Conservation (phyloP, 495 filamentous ascomycete genomes). For the Tuber calosporum region DNA sequence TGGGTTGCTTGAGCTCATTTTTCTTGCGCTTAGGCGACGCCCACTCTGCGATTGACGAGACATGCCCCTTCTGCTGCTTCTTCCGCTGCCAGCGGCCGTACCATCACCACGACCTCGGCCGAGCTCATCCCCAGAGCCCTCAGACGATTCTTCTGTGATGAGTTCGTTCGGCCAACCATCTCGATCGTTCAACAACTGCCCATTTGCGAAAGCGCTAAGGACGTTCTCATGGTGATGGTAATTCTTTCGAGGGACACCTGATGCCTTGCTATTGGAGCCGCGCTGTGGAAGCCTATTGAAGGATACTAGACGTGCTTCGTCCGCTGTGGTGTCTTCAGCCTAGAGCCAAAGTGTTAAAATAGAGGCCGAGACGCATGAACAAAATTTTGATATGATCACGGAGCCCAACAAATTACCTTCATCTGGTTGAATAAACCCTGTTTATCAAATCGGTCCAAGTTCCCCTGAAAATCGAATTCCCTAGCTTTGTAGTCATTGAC, state of each 20-base stretch:
- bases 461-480: conserved; percentile 86
- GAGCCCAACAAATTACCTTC: conserved; percentile 44
- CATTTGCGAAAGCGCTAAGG: conserved; percentile 52
- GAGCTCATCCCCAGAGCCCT: conserved; percentile 47
- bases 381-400: not conserved
- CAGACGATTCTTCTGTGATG: conserved; percentile 58
- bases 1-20: conserved; percentile 17
- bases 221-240: conserved; percentile 88
- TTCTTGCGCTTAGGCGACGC: conserved; percentile 37
- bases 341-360: conserved; percentile 13
- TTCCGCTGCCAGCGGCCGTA: conserved; percentile 54
- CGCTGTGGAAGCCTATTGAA: conserved; percentile 68
- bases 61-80: conserved; percentile 50
- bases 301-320: conserved; percentile 78
- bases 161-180: conserved; percentile 42
- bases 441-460: conserved; percentile 91
- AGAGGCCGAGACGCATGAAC: not conserved
- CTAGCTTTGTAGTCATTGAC: conserved; percentile 93
- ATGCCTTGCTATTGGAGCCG: conserved; percentile 50
- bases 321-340: conserved; percentile 76
- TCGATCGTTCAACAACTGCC: conserved; percentile 36
- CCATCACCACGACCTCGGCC: conserved; percentile 48
- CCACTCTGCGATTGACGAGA: conserved; percentile 45
- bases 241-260: conserved; percentile 80
- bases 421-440: conserved; percentile 79